Percentiles rank a stretch among this genome's conserved stretches.
phyloP scores from a whole-genome alignment of 148 eudicot genomes.

The Vaccinium macrocarpon region DNA sequence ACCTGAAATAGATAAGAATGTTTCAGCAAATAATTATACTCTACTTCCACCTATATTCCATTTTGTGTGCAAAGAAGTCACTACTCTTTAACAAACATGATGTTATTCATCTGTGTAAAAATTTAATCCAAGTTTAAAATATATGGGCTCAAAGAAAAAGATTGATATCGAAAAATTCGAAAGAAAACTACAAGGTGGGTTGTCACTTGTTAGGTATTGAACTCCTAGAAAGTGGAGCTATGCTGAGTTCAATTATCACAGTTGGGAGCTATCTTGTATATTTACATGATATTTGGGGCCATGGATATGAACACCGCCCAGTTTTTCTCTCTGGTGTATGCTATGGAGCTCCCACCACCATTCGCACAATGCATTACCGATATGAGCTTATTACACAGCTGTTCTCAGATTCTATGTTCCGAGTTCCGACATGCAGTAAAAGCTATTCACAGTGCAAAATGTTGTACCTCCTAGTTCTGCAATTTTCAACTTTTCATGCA shows the following conservation, averaged over 20 bases:
- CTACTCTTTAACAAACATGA: not conserved
- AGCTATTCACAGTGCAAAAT: not conserved
- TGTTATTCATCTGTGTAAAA: not conserved
- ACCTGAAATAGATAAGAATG: conserved; percentile 32
- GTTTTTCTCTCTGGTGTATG: not conserved
- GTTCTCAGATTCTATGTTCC: conserved; percentile 4
- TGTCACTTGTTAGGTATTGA: not conserved
- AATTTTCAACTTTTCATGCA: conserved; percentile 48
- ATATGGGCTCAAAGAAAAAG: not conserved
- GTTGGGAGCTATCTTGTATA: not conserved
- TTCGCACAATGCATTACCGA: not conserved
- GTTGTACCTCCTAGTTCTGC: conserved; percentile 53
- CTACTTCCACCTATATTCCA: conserved; percentile 8
- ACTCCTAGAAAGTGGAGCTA: not conserved
- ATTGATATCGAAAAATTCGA: not conserved
- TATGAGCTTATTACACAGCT: not conserved
- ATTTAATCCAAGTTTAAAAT: not conserved
- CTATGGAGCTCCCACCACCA: not conserved
- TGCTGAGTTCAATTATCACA: not conserved
- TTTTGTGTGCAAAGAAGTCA: not conserved
- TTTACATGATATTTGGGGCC: not conserved
- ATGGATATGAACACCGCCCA: not conserved
- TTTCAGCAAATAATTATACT: conserved; percentile 14
- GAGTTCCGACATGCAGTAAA: not conserved
- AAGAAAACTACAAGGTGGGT: not conserved